A percentile compares a stretch with the other conserved stretches of the same genome.
Evolutionary conservation across 352 stramenopile genomes (phyloP).

Genomic region (Aphanomyces stellatus): DNA sequence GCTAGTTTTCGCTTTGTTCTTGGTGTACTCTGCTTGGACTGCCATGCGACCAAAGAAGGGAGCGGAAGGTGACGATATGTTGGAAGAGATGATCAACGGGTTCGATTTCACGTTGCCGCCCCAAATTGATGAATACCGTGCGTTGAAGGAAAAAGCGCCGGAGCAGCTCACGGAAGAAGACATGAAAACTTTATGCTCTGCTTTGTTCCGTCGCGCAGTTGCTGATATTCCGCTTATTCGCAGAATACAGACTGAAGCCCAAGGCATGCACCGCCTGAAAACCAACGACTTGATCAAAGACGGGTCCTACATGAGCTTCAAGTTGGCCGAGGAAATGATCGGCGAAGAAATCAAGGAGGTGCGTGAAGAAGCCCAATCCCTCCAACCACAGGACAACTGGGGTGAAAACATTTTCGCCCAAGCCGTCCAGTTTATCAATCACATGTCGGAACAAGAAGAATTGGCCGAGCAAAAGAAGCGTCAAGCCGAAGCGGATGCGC

Average conservation of each 20-base stretch:
- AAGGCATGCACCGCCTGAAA: slow-evolving; percentile 76
- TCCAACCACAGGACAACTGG: slow-evolving; percentile 79
- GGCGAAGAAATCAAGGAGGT: slow-evolving; percentile 84
- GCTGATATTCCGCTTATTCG: slow-evolving; percentile 78
- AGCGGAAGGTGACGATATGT: slow-evolving; percentile 59
- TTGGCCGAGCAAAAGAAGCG: slow-evolving; percentile 48
- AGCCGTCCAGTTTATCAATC: slow-evolving; percentile 84
- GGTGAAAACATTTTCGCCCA: slow-evolving; percentile 83
- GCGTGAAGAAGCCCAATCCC: slow-evolving; percentile 61
- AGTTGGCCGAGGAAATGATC: slow-evolving; percentile 79
- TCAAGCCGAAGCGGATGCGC: slow-evolving; percentile 51
- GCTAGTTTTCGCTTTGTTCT: slow-evolving; percentile 43
- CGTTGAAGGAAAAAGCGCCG: slow-evolving; percentile 53
- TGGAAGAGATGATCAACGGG: slow-evolving; percentile 84
- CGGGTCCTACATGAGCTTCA: slow-evolving; percentile 81
- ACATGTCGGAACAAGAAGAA: slow-evolving; percentile 58
- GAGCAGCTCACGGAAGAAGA: slow-evolving; percentile 26
- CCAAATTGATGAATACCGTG: slow-evolving; percentile 69
- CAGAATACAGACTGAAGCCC: slow-evolving; percentile 81
- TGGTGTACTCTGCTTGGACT: slow-evolving; percentile 53
- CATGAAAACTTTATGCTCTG: slow-evolving; percentile 61
- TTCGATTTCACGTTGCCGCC: slow-evolving; percentile 81
- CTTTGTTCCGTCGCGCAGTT: slow-evolving; percentile 74
- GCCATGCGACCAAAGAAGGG: slow-evolving; percentile 65
- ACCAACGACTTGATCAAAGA: slow-evolving; percentile 86